Conservation (phyloP, 1,139 yeast genomes). For the Yamadazyma diddensiae region DNA sequence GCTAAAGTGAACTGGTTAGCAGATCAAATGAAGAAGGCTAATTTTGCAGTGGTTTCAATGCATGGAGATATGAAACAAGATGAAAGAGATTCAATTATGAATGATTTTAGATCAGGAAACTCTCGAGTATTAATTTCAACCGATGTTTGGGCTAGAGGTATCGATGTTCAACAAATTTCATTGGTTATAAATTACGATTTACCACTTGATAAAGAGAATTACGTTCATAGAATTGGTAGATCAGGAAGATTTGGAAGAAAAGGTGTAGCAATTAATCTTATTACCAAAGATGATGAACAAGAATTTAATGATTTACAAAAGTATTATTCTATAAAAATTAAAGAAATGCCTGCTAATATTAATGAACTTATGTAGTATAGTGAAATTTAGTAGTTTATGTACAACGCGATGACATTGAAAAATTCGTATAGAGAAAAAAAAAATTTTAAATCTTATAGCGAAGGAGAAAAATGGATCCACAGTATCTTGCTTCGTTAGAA, state of each 20-base stretch:
- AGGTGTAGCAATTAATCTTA: conserved; percentile 90
- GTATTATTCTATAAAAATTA: conserved; percentile 73
- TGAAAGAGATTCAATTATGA: conserved; percentile 86
- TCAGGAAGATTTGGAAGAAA: conserved; percentile 95
- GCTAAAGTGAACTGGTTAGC: conserved; percentile 90
- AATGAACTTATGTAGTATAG: conserved; percentile 32
- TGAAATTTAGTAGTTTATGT: neutral
- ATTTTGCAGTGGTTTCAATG: conserved; percentile 90
- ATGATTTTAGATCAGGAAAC: conserved; percentile 73
- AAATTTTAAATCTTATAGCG: conserved; percentile 1
- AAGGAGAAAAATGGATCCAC: conserved; percentile 53
- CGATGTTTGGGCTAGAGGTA: conserved; percentile 98
- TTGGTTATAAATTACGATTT: conserved; percentile 89
- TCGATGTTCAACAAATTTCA: conserved; percentile 96
- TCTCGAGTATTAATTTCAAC: conserved; percentile 89
- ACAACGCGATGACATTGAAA: no score
- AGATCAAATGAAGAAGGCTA: conserved; percentile 70
- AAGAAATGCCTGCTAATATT: conserved; percentile 84
- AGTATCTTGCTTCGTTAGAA: conserved; percentile 68
- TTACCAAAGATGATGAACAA: conserved; percentile 65
- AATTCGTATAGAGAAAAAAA: conserved; percentile 2
- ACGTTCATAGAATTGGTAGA: conserved; percentile 91
- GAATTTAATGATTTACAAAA: conserved; percentile 68
- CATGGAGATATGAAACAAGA: conserved; percentile 98
- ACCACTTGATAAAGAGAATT: conserved; percentile 83